These are phyloP conservation scores for Friedmanniomyces simplex DNA, from an alignment of 495 filamentous ascomycete genomes.

Conservation along the genomic window DNA sequence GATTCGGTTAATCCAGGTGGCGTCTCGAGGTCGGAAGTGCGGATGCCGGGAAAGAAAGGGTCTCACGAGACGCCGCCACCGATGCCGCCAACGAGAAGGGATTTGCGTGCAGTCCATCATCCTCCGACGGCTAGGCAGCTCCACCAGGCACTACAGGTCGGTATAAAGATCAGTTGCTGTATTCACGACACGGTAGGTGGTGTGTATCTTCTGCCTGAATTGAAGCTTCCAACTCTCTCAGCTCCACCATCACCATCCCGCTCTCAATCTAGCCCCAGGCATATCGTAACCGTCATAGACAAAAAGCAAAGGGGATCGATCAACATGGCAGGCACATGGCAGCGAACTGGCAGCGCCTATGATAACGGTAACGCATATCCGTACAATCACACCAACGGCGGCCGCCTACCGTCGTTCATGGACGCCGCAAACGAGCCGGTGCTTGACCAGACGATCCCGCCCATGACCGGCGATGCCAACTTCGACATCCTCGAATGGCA, in stretches of 20 bases:
- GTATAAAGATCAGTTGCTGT: no score
- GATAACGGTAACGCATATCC: not conserved
- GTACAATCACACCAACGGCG: not conserved
- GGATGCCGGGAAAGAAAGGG: no score
- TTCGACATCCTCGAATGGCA: constrained; percentile 94
- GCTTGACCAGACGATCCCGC: constrained; percentile 2
- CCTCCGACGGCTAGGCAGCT: no score
- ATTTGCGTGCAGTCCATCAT: no score
- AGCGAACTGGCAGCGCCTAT: not conserved
- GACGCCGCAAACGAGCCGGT: constrained; percentile 1
- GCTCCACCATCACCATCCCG: not conserved
- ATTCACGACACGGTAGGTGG: no score
- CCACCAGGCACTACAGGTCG: no score
- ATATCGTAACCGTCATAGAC: not conserved
- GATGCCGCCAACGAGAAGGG: no score
- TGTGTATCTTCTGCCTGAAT: no score
- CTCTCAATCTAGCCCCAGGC: not conserved
- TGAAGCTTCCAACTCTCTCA: no score
- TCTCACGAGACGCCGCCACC: no score
- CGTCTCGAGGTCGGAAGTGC: no score
- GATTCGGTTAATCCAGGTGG: no score
- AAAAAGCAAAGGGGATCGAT: not conserved
- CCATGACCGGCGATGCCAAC: constrained; percentile 25
- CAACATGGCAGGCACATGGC: constrained; percentile 4
- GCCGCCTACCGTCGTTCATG: constrained; percentile 2